These are phyloP conservation scores for Mangifera indica DNA, from an alignment of 345 rosid genomes.

Conservation along the genomic window DNA sequence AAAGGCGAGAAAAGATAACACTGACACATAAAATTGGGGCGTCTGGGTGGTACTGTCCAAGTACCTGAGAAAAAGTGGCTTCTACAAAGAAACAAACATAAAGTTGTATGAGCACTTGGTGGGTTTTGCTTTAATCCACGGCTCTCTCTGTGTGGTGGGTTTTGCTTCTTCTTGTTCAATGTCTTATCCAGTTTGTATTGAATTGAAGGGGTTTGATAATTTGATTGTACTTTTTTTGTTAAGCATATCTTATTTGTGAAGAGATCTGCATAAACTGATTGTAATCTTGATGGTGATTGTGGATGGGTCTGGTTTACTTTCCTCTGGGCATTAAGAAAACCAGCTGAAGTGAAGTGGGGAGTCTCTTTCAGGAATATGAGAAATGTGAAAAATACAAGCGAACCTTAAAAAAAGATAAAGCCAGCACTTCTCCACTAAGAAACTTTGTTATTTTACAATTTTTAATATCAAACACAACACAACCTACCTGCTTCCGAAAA, in stretches of 20 bases:
- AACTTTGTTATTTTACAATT: not conserved
- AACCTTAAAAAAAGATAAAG: conserved; percentile 5
- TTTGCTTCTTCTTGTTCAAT: no score
- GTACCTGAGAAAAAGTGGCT: not conserved
- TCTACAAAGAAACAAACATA: not conserved
- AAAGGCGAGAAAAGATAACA: not conserved
- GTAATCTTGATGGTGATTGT: no score
- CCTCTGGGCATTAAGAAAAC: not conserved
- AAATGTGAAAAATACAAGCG: not conserved
- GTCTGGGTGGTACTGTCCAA: not conserved
- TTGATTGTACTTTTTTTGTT: no score
- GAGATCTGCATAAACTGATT: no score
- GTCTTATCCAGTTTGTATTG: no score
- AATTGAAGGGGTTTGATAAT: no score
- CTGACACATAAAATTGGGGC: no score
- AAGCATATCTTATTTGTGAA: no score
- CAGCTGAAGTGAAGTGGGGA: not conserved
- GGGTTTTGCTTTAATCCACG: conserved; percentile 11
- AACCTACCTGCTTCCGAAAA: no score
- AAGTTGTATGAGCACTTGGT: not conserved
- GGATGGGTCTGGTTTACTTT: not conserved
- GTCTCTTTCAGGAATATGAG: not conserved
- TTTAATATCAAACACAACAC: not conserved
- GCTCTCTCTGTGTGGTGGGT: not conserved
- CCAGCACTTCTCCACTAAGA: conserved; percentile 5